phyloP scores from a whole-genome alignment of 257 asterid genomes.

The Lycium barbarum region DNA sequence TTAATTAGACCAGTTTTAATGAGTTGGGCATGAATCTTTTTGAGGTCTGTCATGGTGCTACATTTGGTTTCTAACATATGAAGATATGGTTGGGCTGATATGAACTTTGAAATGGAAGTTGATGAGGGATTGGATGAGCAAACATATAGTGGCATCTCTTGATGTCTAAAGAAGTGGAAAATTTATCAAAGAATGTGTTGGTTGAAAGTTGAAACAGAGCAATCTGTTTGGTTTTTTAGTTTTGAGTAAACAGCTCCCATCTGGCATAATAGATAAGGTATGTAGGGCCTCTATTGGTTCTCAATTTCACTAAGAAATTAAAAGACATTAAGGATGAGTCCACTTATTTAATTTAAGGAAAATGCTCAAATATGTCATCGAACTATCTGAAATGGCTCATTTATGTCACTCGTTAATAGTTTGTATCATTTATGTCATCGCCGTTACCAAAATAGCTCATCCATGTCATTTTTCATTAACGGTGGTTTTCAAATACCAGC shows the following conservation, averaged over 20 bases:
- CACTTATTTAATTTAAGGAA: too few relatives aligned
- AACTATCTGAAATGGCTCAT: too few relatives aligned
- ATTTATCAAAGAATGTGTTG: too few relatives aligned
- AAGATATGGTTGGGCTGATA: conserved; percentile 69
- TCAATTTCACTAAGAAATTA: not conserved
- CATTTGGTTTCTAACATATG: conserved; percentile 64
- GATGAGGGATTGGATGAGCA: conserved; percentile 72
- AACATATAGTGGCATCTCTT: conserved; percentile 47
- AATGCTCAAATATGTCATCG: too few relatives aligned
- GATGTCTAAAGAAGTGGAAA: too few relatives aligned
- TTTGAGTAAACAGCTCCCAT: not conserved
- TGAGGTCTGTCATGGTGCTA: conserved; percentile 61
- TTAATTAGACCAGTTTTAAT: conserved; percentile 67
- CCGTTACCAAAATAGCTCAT: too few relatives aligned
- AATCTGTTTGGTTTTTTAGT: not conserved
- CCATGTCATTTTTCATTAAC: too few relatives aligned
- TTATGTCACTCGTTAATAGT: too few relatives aligned
- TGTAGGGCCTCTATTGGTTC: not conserved
- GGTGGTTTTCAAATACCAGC: too few relatives aligned
- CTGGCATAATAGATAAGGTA: not conserved
- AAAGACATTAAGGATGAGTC: too few relatives aligned
- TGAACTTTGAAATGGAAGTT: conserved; percentile 74
- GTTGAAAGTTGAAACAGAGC: too few relatives aligned
- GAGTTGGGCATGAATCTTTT: conserved; percentile 69
- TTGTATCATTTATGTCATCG: too few relatives aligned